Conservation (phyloP, 1,284 basidiomycete genomes). For the Anthracocystis walkeri region DNA sequence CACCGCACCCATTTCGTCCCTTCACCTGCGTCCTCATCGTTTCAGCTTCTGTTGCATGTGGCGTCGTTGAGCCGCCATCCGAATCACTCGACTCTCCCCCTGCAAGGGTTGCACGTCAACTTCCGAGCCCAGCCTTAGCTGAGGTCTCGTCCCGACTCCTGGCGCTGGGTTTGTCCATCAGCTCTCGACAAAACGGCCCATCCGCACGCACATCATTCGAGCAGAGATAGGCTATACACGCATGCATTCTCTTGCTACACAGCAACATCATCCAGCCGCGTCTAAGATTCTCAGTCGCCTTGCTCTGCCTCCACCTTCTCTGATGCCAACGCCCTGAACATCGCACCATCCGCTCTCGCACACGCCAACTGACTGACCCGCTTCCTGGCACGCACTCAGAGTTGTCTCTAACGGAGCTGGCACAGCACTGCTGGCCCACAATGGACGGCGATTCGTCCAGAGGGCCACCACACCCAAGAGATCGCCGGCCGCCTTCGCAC, state of each 20-base stretch:
- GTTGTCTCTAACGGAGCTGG: background rate
- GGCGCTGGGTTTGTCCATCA: background rate
- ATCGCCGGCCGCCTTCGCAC: constrained; percentile 15
- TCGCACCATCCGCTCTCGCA: background rate
- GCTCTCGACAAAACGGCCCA: background rate
- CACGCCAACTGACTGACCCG: background rate
- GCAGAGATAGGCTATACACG: constrained; percentile 41
- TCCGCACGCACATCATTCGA: background rate
- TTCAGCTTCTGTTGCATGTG: too few relatives aligned
- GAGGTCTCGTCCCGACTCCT: background rate
- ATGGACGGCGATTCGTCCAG: constrained; percentile 41
- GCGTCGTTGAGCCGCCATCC: too few relatives aligned
- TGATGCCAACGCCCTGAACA: background rate
- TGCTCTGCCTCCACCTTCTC: background rate
- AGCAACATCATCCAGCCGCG: background rate
- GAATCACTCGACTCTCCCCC: background rate
- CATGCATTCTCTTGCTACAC: constrained; percentile 25
- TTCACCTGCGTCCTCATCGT: too few relatives aligned
- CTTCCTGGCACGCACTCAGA: background rate
- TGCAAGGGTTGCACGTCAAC: background rate
- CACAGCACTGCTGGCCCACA: background rate
- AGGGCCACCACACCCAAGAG: constrained; percentile 15
- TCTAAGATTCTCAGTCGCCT: too few relatives aligned
- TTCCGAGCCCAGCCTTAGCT: background rate
- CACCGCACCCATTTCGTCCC: too few relatives aligned